Evolutionary conservation across 768 basidiomycete species (phyloP).

Genomic region (Lentinula sp.): DNA sequence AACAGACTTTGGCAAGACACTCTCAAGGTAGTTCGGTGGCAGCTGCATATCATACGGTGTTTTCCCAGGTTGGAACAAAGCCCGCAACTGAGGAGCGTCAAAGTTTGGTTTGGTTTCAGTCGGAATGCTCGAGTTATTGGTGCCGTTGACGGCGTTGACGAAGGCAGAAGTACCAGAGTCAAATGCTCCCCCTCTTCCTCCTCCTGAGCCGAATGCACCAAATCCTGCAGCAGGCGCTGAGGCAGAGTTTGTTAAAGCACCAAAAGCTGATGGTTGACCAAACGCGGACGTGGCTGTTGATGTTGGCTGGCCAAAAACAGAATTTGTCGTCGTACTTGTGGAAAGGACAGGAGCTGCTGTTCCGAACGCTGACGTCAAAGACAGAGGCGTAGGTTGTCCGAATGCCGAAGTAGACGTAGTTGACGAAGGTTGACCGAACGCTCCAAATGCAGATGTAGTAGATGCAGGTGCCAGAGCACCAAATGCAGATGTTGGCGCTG

Average conservation of each 20-base stretch:
- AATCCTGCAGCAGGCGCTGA: slow-evolving; percentile 12
- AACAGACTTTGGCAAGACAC: slow-evolving; percentile 28
- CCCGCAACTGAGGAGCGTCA: neutral
- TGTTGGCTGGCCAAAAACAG: slow-evolving; percentile 27
- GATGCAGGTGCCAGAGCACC: slow-evolving; percentile 1
- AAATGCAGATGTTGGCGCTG: slow-evolving; percentile 1
- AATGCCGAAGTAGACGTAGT: slow-evolving; percentile 2
- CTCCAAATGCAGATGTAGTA: slow-evolving; percentile 13
- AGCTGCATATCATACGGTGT: slow-evolving; percentile 35
- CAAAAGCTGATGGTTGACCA: slow-evolving; percentile 21
- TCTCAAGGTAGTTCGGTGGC: slow-evolving; percentile 34
- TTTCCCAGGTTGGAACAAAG: slow-evolving; percentile 21
- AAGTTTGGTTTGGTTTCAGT: neutral
- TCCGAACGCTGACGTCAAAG: slow-evolving; percentile 15
- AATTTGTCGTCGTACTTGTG: slow-evolving; percentile 14
- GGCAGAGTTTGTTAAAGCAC: slow-evolving; percentile 10
- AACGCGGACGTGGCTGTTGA: slow-evolving; percentile 26
- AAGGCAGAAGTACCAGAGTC: neutral
- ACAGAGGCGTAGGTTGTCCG: slow-evolving; percentile 13
- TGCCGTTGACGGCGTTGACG: neutral
- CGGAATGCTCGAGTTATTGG: neutral
- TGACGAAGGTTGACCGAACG: slow-evolving; percentile 24
- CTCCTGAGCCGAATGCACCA: slow-evolving; percentile 1
- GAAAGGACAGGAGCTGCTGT: slow-evolving; percentile 11
- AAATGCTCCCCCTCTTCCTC: neutral